Base-by-base conservation (phyloP, 192 early-diverging fungal genomes). In the Linnemannia hyalina region DNA sequence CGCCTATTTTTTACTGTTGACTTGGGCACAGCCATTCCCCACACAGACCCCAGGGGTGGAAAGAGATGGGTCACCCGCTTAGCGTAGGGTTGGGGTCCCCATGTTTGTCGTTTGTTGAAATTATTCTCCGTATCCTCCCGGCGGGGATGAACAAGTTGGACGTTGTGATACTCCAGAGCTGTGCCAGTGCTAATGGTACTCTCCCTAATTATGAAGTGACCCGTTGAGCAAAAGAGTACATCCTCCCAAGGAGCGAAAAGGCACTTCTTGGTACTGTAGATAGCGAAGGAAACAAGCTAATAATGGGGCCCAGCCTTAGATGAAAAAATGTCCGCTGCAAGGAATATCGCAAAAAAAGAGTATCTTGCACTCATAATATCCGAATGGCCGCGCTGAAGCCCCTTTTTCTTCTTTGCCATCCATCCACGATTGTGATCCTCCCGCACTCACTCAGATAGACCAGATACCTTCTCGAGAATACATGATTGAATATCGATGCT, bases 281-380 rank as follows among this genome's bases (percentile, higher is more conserved):
- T 52, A 65, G 26, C 60, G 13, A 60, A 23, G 22, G 20, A 60
- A 60, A 26, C 1, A 60, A 60, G 26, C 49, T 52, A 65, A 65
- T 57, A 26, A 23, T 57, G 55, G 55, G 23, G 55, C 55, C 55
- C 22, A 26, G 22, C 22, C 55, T 57, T 9, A 65, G 11, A 3
- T 35, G 11, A 65, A 65, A 65, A 65, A 65, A 65, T 65, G 60
- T 65, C 60, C 60, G 60, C 60, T 65, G 60, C 60, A 65, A 65
- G 23, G 60, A 65, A 65, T 20, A 65, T 46, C 11, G 13, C 44
- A 32, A 65, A 32, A 57, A 26, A 60, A 26, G 55, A 60, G 55
- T 60, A 60, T 11, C n/a, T 60, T 60, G n/a, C 22, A 60, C 7
- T 29, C 26, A 65, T 65, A 65, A 65, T 11, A 35, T 65, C 60